Evolutionary conservation across 139 green algal species (phyloP).

Genomic region (Coccomyxa sp.): DNA sequence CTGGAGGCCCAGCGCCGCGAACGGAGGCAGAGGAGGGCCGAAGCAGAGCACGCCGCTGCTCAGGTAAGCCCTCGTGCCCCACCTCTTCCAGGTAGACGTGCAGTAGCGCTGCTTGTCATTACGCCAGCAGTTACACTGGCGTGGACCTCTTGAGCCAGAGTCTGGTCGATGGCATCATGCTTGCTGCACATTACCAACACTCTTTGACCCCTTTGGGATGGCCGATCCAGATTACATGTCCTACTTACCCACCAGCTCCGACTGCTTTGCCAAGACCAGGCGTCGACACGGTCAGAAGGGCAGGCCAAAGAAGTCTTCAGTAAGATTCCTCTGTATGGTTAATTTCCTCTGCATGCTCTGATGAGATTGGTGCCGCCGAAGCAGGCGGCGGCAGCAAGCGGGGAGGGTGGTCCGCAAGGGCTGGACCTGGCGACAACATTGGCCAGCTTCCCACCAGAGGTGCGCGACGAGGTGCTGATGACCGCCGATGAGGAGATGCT

Average conservation of each 20-base stretch:
- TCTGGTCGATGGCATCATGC: no score
- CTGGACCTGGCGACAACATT: conserved; percentile 81
- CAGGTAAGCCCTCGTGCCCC: background rate
- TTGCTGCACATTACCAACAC: no score
- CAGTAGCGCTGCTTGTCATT: background rate
- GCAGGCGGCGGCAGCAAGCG: conserved; percentile 1
- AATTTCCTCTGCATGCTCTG: no score
- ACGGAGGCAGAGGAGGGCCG: conserved; percentile 12
- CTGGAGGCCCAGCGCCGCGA: conserved; percentile 69
- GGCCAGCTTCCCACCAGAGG: conserved; percentile 80
- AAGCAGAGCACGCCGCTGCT: conserved; percentile 1
- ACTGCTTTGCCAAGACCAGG: no score
- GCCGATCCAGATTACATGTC: no score
- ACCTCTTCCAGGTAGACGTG: background rate
- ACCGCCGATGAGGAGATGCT: conserved; percentile 71
- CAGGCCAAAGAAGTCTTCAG: no score
- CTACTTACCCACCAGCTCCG: no score
- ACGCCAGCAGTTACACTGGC: background rate
- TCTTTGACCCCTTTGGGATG: no score
- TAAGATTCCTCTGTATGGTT: no score
- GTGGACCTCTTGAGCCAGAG: no score
- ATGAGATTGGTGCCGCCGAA: no score
- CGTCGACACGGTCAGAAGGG: no score
- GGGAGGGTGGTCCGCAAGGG: conserved; percentile 28
- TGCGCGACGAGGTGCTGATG: conserved; percentile 79